Evolutionary conservation across 176 grass and related monocot species (phyloP), one percentile per base, ranked within the genome.

Genomic region (Oryza longistaminata): DNA sequence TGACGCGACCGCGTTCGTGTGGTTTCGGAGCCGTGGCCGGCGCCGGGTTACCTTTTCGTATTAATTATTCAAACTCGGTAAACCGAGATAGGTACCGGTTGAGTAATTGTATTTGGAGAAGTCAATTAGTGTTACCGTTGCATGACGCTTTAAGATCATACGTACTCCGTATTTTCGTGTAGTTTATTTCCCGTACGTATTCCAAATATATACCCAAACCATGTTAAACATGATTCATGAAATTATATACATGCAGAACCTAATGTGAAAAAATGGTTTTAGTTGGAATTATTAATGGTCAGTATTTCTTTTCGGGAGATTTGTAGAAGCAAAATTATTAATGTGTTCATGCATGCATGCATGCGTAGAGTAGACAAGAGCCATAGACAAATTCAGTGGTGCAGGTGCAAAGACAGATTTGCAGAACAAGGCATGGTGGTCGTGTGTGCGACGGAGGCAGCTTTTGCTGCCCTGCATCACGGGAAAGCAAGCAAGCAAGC

Each of bases 321-420:
- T 26, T 52, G 4, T 6, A 17, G 14, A 73, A 49, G 26, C 8
- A 74, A 74, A 74, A 74, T 24, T 62, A 24, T 24, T 24, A 62
- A 52, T 50, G 25, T 29, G n/a, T 27, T 27, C 27, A 27, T 16
- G 7, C 21, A n/a, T 58, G 53, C 19, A 60, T n/a, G 1, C 58
- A 7, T 44, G 4, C 26, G 3, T 3, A 29, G 65, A 34, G 25
- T 19, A 6, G 75, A 80, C 69, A 71, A 61, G 37, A 68, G 10
- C 25, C 81, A 61, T 19, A 73, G n/a, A 80, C 77, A 80, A 74
- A 85, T 89, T 25, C 87, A 15, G 70, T 80, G 87, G 82, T 2
- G 69, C 75, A 83, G 68, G 55, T 71, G 40, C 58, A 34, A 55
- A 71, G 58, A 17, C 68, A 74, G 60, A 84, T 88, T 42, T 74